Base-by-base conservation (phyloP, 192 early-diverging fungal genomes). In the Phlyctochytrium planicorne region DNA sequence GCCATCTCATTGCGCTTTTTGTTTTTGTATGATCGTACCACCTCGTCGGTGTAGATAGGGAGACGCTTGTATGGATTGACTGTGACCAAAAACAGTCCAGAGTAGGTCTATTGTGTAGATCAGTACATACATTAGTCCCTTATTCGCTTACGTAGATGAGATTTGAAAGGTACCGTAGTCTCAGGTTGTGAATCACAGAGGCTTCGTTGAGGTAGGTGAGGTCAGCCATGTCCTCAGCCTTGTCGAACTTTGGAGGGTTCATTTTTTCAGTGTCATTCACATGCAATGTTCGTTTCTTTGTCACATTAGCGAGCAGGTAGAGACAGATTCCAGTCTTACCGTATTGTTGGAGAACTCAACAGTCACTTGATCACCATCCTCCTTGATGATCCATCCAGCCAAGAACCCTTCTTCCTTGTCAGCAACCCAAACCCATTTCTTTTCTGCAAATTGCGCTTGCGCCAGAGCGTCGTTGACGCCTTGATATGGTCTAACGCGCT, bases 191-290 rank as follows among this genome's bases (percentile, higher is more conserved):
- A n/a, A 97, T 89, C 10, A 99, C 97, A 2, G 95, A 98, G 3
- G 97, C 92, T 66, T 96, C 95, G 81, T 99, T 99, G 50, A 99
- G 83, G 76, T 95, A 90, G 14, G 94, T 95, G 63, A 99, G 72
- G 52, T 97, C 94, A 23, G 97, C 97, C 96, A 99, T 98, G 78
- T 99, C 97, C 66, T 99, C 97, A 37, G 91, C 93, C 71, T 90
- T 91, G 74, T 99, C 97, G 71, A 99, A 99, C 80, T 99, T 98
- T 65, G 97, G 97, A 61, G 97, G 97, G 60, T 99, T 99, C 92
- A 98, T 96, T 77, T 97, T 95, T 63, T 95, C 88, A 4, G 90
- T 91, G 52, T 88, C 91, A 72, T 90, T 92, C 63, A 90, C 81
- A 71, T 87, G 86, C 59, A 95, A 87, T 2, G 79, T 79, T 55